phyloP scores from a whole-genome alignment of 2,329 filamentous ascomycete genomes.

The Cadophora sp. region DNA sequence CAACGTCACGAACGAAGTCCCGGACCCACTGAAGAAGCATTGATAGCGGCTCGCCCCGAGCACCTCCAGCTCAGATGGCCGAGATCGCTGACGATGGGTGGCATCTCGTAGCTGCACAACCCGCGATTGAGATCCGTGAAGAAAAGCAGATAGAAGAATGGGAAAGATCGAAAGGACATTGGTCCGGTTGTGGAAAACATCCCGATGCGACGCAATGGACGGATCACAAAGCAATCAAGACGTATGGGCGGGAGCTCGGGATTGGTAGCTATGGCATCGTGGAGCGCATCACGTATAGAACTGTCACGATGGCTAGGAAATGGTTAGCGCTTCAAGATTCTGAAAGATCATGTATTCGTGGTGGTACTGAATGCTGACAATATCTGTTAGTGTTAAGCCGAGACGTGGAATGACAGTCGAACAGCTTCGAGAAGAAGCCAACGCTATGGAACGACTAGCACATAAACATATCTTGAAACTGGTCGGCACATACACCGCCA shows the following conservation, averaged over 20 bases:
- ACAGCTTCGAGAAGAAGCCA: constrained; percentile 52
- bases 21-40: background rate
- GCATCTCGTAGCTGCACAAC: constrained; percentile 33
- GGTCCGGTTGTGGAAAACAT: constrained; percentile 39
- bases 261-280: constrained; percentile 52
- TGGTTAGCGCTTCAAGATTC: constrained; percentile 34
- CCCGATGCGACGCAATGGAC: constrained; percentile 23
- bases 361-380: constrained; percentile 16
- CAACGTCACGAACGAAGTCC: background rate
- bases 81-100: constrained; percentile 31
- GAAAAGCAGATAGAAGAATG: constrained; percentile 38
- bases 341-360: constrained; percentile 35
- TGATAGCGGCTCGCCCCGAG: constrained; percentile 11
- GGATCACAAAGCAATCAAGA: constrained; percentile 32
- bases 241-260: constrained; percentile 47
- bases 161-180: constrained; percentile 31
- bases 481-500: constrained; percentile 54
- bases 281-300: constrained; percentile 49
- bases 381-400: constrained; percentile 26
- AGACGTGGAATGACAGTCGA: constrained; percentile 46
- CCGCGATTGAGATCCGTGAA: constrained; percentile 33
- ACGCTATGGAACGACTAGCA: constrained; percentile 55
- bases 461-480: constrained; percentile 56
- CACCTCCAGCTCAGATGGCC: background rate
- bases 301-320: constrained; percentile 54